Evolutionary conservation across 2,329 filamentous ascomycete genomes (phyloP).

Genomic region (Aspergillaceae sp.): DNA sequence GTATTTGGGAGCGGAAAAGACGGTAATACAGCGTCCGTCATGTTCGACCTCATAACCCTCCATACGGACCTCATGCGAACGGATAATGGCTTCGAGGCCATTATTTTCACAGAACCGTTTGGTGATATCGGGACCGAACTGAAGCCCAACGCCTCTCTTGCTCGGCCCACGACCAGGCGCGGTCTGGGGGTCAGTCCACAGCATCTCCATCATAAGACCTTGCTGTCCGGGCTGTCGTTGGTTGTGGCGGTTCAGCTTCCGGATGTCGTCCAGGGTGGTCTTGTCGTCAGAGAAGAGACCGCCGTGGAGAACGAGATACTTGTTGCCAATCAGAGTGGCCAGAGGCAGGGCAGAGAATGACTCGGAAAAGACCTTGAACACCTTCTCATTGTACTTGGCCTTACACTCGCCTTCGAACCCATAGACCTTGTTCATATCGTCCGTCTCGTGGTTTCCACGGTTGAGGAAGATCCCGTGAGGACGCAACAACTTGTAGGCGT

Average conservation of each 20-base stretch:
- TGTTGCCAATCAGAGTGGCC: slow-evolving; percentile 82
- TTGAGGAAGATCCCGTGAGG: slow-evolving; percentile 89
- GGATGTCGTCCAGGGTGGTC: slow-evolving; percentile 82
- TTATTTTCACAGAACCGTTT: slow-evolving; percentile 96
- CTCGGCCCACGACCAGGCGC: slow-evolving; percentile 80
- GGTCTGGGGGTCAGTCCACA: slow-evolving; percentile 95
- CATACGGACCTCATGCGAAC: slow-evolving; percentile 97
- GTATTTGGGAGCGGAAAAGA: slow-evolving; percentile 96
- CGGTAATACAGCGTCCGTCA: slow-evolving; percentile 89
- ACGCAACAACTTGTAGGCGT: slow-evolving; percentile 93
- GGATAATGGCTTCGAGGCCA: slow-evolving; percentile 85
- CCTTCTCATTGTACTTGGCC: slow-evolving; percentile 91
- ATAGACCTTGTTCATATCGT: slow-evolving; percentile 98
- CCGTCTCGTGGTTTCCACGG: slow-evolving; percentile 95
- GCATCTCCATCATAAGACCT: slow-evolving; percentile 99
- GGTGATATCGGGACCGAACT: slow-evolving; percentile 94
- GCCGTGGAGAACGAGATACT: slow-evolving; percentile 87
- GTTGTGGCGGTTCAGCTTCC: slow-evolving; percentile 81
- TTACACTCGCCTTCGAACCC: slow-evolving; percentile 98
- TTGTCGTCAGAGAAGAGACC: slow-evolving; percentile 93
- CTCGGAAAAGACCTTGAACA: slow-evolving; percentile 97
- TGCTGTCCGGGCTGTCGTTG: slow-evolving; percentile 89
- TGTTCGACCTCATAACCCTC: slow-evolving; percentile 99
- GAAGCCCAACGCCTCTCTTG: slow-evolving; percentile 91
- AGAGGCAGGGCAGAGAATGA: slow-evolving; percentile 91